Conservation (phyloP, 306 rosid genomes). For the Dalbergia oliveri region DNA sequence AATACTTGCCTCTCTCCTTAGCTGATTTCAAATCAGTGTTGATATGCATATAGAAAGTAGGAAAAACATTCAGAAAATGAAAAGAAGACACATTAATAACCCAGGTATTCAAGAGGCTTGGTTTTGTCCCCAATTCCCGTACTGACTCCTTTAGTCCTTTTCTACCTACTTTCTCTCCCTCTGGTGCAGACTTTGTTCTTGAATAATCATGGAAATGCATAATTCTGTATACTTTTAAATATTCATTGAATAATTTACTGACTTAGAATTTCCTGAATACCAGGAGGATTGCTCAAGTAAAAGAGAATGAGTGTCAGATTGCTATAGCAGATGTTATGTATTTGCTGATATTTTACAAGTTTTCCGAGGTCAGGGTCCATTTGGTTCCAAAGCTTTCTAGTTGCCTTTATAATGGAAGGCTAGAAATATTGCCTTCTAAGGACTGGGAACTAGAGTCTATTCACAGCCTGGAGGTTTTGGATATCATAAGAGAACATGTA, state of each 20-base stretch:
- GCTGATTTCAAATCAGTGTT: too few relatives aligned
- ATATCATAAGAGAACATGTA: conserved; percentile 85
- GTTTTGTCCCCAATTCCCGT: too few relatives aligned
- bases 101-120: too few relatives aligned
- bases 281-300: conserved; percentile 93
- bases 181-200: background rate
- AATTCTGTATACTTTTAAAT: background rate
- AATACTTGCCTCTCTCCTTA: too few relatives aligned
- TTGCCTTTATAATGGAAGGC: conserved; percentile 85
- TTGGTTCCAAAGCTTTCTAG: conserved; percentile 87
- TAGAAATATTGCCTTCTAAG: conserved; percentile 90
- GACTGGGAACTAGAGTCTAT: conserved; percentile 96
- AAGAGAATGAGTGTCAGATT: conserved; percentile 81
- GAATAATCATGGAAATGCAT: conserved; percentile 18
- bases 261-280: conserved; percentile 54
- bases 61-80: too few relatives aligned
- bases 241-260: conserved; percentile 32
- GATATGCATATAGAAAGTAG: too few relatives aligned
- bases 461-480: conserved; percentile 73
- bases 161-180: too few relatives aligned
- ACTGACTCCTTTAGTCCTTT: too few relatives aligned
- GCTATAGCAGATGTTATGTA: conserved; percentile 91
- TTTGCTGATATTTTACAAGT: conserved; percentile 74
- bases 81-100: too few relatives aligned
- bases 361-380: conserved; percentile 87